Evolutionary conservation across 2,329 filamentous ascomycete species (phyloP).

Genomic region (Aaosphaeria arxii): DNA sequence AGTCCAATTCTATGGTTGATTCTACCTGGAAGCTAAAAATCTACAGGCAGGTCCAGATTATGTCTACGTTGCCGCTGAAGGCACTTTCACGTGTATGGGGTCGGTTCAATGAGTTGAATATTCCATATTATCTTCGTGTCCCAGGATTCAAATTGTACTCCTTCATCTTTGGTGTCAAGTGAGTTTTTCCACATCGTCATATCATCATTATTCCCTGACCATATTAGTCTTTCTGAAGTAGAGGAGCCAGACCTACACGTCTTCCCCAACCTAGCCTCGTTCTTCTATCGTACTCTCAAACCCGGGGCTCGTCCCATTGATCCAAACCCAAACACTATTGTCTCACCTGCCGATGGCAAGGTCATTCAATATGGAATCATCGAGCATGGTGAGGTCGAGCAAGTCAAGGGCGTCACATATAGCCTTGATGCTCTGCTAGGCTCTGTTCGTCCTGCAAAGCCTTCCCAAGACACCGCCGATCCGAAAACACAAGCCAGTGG

Average conservation of each 20-base stretch:
- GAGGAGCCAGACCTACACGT: conserved; percentile 82
- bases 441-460: conserved; percentile 38
- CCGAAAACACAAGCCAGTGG: conserved; percentile 17
- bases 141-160: conserved; percentile 92
- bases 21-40: background rate
- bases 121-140: conserved; percentile 82
- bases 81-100: conserved; percentile 88
- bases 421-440: conserved; percentile 90
- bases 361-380: conserved; percentile 91
- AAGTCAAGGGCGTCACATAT: conserved; percentile 98
- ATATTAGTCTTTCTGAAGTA: conserved; percentile 71
- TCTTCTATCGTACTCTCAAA: conserved; percentile 95
- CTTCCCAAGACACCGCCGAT: conserved; percentile 29
- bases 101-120: conserved; percentile 81
- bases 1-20: conserved; percentile 8
- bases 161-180: conserved; percentile 85
- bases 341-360: conserved; percentile 87
- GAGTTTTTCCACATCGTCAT: conserved; percentile 10
- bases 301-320: conserved; percentile 84
- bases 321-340: conserved; percentile 71
- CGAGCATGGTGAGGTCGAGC: conserved; percentile 90
- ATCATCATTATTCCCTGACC: conserved; percentile 38
- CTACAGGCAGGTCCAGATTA: conserved; percentile 76
- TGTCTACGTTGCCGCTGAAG: conserved; percentile 90
- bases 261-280: conserved; percentile 90